Evolutionary conservation across 257 asterid species (phyloP).

Genomic region (Gentiana macrophylla): DNA sequence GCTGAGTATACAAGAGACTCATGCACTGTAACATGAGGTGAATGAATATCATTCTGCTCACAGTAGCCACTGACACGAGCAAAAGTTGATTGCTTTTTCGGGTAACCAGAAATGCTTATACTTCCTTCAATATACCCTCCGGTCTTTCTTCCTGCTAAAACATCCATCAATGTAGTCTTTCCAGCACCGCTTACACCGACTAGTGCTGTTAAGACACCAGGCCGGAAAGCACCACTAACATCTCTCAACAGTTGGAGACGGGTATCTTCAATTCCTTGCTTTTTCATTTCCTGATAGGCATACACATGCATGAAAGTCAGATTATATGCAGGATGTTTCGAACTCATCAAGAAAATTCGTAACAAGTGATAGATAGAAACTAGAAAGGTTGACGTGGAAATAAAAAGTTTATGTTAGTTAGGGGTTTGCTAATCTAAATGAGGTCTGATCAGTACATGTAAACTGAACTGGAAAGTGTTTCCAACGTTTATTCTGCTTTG

Average conservation of each 20-base stretch:
- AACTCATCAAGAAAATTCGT: too few relatives aligned
- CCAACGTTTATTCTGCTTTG: too few relatives aligned
- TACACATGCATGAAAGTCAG: too few relatives aligned
- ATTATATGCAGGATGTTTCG: too few relatives aligned
- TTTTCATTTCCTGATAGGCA: slow-evolving; percentile 47
- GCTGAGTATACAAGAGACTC: slow-evolving; percentile 70
- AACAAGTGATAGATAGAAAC: too few relatives aligned
- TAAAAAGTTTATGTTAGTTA: too few relatives aligned
- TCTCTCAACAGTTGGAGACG: slow-evolving; percentile 61
- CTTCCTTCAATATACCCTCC: slow-evolving; percentile 60
- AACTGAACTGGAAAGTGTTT: too few relatives aligned
- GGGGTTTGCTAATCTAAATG: too few relatives aligned
- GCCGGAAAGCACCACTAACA: slow-evolving; percentile 73
- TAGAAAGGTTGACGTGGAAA: too few relatives aligned
- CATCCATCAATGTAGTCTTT: slow-evolving; percentile 75
- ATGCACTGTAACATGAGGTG: slow-evolving; percentile 68
- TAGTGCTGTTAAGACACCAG: slow-evolving; percentile 66
- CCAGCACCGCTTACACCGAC: slow-evolving; percentile 92
- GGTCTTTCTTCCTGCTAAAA: slow-evolving; percentile 73
- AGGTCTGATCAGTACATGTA: too few relatives aligned
- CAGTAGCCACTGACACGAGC: slow-evolving; percentile 77
- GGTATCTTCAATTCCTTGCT: slow-evolving; percentile 43
- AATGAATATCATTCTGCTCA: slow-evolving; percentile 74
- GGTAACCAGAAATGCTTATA: slow-evolving; percentile 64
- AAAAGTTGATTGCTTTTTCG: slow-evolving; percentile 66